phyloP scores from a whole-genome alignment of 2,329 filamentous ascomycete genomes.

The Diaporthe vaccinii region DNA sequence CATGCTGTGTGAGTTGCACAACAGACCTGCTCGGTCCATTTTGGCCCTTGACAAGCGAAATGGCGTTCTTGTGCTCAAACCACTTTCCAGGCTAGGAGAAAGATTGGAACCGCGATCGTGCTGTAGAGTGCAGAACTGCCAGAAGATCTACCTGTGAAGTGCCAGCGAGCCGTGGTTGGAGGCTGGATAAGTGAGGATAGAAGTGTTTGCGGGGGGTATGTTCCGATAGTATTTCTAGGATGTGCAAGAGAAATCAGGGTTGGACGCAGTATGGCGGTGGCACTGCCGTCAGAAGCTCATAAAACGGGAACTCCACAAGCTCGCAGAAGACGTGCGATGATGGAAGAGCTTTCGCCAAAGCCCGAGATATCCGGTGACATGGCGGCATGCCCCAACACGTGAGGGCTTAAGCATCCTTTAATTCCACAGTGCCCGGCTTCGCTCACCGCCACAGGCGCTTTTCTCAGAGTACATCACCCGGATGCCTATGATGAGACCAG shows the following conservation, averaged over 20 bases:
- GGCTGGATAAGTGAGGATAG: neutral
- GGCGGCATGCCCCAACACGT: neutral
- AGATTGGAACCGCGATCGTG: neutral
- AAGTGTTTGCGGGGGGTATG: neutral
- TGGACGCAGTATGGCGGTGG: neutral
- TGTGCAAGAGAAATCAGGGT: neutral
- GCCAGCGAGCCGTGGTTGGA: neutral
- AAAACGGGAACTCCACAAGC: neutral
- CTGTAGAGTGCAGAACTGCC: neutral
- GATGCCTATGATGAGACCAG: neutral
- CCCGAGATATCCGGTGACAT: neutral
- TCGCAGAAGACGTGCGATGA: neutral
- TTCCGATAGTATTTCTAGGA: neutral
- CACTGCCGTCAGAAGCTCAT: neutral
- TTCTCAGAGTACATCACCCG: neutral
- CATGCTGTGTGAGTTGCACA: constrained; percentile 32
- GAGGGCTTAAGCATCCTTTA: neutral
- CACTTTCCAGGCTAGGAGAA: neutral
- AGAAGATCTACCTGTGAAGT: neutral
- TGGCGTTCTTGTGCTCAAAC: constrained; percentile 34
- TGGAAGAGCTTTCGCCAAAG: neutral
- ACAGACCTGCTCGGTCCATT: constrained; percentile 27
- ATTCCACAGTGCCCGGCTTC: neutral
- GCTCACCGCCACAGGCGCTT: neutral
- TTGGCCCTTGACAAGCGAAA: constrained; percentile 38